phyloP scores from a whole-genome alignment of 2,329 filamentous ascomycete species.

The Cladosporium phlei region DNA sequence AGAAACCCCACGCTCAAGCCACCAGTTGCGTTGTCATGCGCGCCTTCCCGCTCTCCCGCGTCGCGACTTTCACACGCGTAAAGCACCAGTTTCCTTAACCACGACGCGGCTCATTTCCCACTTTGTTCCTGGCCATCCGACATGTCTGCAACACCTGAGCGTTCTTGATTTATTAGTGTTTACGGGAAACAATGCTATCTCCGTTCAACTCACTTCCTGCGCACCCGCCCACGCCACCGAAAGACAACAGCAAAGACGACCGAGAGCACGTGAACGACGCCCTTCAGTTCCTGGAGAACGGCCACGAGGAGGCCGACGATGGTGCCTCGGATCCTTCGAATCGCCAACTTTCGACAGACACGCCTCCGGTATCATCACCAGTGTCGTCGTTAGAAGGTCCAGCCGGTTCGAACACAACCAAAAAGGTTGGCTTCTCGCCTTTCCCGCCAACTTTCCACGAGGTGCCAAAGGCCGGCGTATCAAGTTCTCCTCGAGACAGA shows the following conservation, averaged over 20 bases:
- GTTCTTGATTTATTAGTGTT: neutral
- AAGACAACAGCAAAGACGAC: slow-evolving; percentile 43
- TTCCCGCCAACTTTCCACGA: slow-evolving; percentile 47
- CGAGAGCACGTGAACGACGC: slow-evolving; percentile 36
- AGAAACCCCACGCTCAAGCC: too few relatives aligned
- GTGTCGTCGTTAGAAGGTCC: slow-evolving; percentile 29
- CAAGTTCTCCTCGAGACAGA: slow-evolving; percentile 42
- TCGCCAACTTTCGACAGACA: slow-evolving; percentile 14
- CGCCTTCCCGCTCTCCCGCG: neutral
- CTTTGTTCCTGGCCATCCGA: neutral
- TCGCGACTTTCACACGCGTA: slow-evolving; percentile 2
- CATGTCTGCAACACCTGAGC: slow-evolving; percentile 7
- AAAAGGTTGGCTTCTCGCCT: slow-evolving; percentile 61
- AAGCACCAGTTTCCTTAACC: neutral
- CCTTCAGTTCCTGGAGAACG: slow-evolving; percentile 39
- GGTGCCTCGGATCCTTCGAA: neutral
- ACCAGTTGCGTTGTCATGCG: neutral
- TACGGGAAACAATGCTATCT: slow-evolving; percentile 13
- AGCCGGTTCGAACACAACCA: slow-evolving; percentile 37
- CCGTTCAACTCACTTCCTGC: slow-evolving; percentile 35
- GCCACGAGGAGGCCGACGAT: slow-evolving; percentile 22
- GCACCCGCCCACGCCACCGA: slow-evolving; percentile 54
- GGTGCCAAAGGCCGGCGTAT: slow-evolving; percentile 18
- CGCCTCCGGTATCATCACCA: slow-evolving; percentile 24
- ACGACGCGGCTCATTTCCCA: slow-evolving; percentile 11